Percentiles rank a stretch among this genome's conserved stretches.
phyloP scores from a whole-genome alignment of 2,329 filamentous ascomycete species.

The Calonectria naviculata region DNA sequence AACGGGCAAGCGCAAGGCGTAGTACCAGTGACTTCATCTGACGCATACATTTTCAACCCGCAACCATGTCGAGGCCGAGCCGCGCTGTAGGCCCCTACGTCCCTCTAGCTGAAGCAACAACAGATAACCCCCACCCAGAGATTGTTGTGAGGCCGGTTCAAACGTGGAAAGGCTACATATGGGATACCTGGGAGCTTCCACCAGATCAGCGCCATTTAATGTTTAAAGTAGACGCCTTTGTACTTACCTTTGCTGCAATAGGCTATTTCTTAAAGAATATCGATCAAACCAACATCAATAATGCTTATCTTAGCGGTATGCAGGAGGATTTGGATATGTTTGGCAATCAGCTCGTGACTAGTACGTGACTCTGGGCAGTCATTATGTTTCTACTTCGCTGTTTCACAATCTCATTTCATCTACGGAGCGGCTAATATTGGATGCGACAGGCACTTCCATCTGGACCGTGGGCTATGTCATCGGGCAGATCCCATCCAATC shows the following conservation, averaged over 20 bases:
- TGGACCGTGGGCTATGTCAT: slow-evolving; percentile 31
- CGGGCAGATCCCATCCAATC: slow-evolving; percentile 28
- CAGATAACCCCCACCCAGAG: neutral
- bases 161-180: slow-evolving; percentile 50
- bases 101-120: neutral
- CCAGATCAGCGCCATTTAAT: slow-evolving; percentile 45
- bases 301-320: slow-evolving; percentile 44
- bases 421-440: neutral
- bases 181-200: slow-evolving; percentile 49
- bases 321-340: slow-evolving; percentile 33
- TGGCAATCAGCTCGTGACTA: slow-evolving; percentile 37
- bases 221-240: slow-evolving; percentile 48
- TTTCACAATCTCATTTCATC: too few species aligned
- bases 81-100: neutral
- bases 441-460: slow-evolving; percentile 23
- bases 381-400: accelerated
- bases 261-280: slow-evolving; percentile 50
- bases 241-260: slow-evolving; percentile 48
- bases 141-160: slow-evolving; percentile 17
- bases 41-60: neutral
- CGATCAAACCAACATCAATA: slow-evolving; percentile 54
- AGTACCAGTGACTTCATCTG: neutral
- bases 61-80: neutral
- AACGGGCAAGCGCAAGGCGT: neutral
- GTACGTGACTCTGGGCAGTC: slow-evolving; percentile 10